Conservation (phyloP, 495 filamentous ascomycete species). For the Glarea lozoyensis region DNA sequence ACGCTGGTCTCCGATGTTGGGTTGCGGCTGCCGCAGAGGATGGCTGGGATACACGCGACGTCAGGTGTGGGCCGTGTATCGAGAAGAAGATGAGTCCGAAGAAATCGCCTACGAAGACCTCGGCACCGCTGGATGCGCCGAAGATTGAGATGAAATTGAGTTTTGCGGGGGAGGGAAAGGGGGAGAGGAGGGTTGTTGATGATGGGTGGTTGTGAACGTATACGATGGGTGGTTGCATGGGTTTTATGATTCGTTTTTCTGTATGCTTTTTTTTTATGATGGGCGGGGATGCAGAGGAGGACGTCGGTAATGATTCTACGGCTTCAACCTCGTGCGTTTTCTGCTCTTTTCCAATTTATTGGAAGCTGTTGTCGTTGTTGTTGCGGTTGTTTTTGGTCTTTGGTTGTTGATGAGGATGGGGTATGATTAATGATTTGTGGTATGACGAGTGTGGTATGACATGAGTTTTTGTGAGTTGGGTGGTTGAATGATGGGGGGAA, state of each 20-base stretch:
- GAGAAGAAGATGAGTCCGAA: constrained; percentile 43
- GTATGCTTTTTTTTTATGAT: too few relatives aligned
- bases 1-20: constrained; percentile 84
- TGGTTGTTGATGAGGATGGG: too few relatives aligned
- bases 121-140: constrained; percentile 29
- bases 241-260: constrained; percentile 1
- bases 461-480: too few relatives aligned
- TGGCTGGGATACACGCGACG: constrained; percentile 70
- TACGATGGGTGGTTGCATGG: not conserved
- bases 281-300: too few relatives aligned
- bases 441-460: too few relatives aligned
- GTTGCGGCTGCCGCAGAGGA: constrained; percentile 79
- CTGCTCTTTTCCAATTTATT: too few relatives aligned
- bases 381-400: too few relatives aligned
- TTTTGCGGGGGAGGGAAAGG: constrained; percentile 12
- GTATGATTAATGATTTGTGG: too few relatives aligned
- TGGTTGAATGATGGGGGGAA: too few relatives aligned
- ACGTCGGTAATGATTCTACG: too few relatives aligned
- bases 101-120: constrained; percentile 26
- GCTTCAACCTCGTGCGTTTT: too few relatives aligned
- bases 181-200: constrained; percentile 4
- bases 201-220: constrained; percentile 17
- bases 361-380: too few relatives aligned
- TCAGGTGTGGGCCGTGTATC: constrained; percentile 60
- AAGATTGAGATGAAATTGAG: constrained; percentile 48